phyloP scores from a whole-genome alignment of 768 basidiomycete genomes.

The Boletus barrowsii region DNA sequence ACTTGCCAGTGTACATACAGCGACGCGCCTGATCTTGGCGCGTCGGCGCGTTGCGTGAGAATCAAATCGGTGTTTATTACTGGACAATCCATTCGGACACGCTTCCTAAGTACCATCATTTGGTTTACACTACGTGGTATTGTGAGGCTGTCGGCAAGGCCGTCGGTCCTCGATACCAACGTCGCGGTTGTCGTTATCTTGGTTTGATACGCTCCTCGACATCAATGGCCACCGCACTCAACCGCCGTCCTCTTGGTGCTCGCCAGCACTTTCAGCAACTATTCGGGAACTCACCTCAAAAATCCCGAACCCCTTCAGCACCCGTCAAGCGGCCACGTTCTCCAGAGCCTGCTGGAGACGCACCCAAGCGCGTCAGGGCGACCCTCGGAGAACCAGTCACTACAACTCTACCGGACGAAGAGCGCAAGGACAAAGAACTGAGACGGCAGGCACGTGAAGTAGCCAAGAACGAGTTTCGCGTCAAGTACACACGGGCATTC shows the following conservation, averaged over 20 bases:
- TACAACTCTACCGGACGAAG: slow-evolving; percentile 31
- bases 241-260: slow-evolving; percentile 47
- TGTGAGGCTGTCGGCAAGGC: neutral
- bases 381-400: slow-evolving; percentile 20
- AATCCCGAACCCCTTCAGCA: slow-evolving; percentile 32
- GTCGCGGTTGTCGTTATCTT: neutral
- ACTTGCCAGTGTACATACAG: neutral
- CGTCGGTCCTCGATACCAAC: neutral
- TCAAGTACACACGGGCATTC: slow-evolving; percentile 85
- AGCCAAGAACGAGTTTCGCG: slow-evolving; percentile 67
- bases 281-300: slow-evolving; percentile 34
- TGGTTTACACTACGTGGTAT: neutral
- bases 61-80: slow-evolving; percentile 10
- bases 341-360: slow-evolving; percentile 43
- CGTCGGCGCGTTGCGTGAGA: slow-evolving; percentile 27
- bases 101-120: neutral
- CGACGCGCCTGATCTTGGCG: slow-evolving; percentile 21
- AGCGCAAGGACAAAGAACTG: slow-evolving; percentile 46
- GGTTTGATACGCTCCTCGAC: neutral
- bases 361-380: slow-evolving; percentile 46
- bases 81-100: neutral
- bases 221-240: slow-evolving; percentile 42
- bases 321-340: slow-evolving; percentile 49
- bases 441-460: slow-evolving; percentile 51
- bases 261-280: slow-evolving; percentile 39